Conservation (phyloP, 208 protist genomes). For the Crithidia brevicula region DNA sequence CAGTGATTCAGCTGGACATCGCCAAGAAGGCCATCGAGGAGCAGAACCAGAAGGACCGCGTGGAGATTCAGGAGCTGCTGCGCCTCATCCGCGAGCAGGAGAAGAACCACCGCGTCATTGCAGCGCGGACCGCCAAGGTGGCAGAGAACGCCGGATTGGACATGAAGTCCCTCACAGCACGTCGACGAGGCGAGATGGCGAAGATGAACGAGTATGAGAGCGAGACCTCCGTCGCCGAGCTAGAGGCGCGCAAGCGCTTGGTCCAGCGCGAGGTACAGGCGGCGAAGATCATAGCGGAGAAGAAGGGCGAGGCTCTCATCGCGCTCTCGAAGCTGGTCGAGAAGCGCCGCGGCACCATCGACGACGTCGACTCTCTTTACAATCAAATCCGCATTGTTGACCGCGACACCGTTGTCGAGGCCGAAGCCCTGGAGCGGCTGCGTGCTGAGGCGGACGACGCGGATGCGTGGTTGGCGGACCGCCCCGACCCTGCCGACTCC, state of each 20-base stretch:
- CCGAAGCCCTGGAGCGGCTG: constrained; percentile 55
- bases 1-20: constrained; percentile 74
- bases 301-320: constrained; percentile 71
- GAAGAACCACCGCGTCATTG: constrained; percentile 24
- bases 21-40: constrained; percentile 64
- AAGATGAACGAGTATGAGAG: constrained; percentile 31
- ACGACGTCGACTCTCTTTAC: constrained; percentile 76
- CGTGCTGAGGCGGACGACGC: constrained; percentile 52
- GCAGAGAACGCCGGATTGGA: constrained; percentile 48
- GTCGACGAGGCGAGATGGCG: constrained; percentile 15
- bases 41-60: constrained; percentile 54
- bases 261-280: constrained; percentile 67
- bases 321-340: constrained; percentile 45
- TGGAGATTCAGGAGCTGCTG: constrained; percentile 58
- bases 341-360: constrained; percentile 51
- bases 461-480: constrained; percentile 53
- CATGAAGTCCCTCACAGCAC: constrained; percentile 27
- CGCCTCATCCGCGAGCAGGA: constrained; percentile 61
- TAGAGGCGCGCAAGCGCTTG: constrained; percentile 56
- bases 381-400: constrained; percentile 83
- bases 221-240: constrained; percentile 43
- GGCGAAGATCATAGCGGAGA: constrained; percentile 54
- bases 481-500: constrained; percentile 39
- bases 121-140: constrained; percentile 30
- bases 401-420: constrained; percentile 59